These are phyloP conservation scores for Boletus edulis DNA, from an alignment of 768 basidiomycete genomes.

Conservation along the genomic window DNA sequence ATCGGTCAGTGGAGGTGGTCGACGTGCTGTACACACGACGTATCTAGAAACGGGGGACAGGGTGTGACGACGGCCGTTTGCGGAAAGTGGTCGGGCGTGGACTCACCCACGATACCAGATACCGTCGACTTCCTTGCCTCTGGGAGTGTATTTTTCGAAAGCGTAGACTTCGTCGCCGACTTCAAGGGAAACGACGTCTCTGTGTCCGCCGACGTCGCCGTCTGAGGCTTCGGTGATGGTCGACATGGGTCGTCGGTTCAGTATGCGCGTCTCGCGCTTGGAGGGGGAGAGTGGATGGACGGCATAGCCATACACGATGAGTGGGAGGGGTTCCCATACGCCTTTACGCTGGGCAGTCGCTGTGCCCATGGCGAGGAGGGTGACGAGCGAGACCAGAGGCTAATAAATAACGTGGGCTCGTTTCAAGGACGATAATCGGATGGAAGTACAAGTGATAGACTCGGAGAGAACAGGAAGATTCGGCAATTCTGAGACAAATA, in stretches of 20 bases:
- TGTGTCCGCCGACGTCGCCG: constrained; percentile 62
- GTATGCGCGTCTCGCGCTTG: constrained; percentile 68
- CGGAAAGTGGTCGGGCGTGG: not conserved
- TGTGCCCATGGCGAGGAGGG: constrained; percentile 15
- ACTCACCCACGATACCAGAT: constrained; percentile 95
- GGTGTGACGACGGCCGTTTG: not conserved
- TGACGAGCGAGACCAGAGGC: too few species aligned
- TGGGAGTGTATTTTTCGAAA: constrained; percentile 85
- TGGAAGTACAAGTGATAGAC: too few species aligned
- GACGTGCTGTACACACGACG: constrained; percentile 78
- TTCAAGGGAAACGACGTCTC: constrained; percentile 82
- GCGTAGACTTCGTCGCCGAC: constrained; percentile 97
- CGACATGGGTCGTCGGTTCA: constrained; percentile 39
- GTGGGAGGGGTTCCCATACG: constrained; percentile 62
- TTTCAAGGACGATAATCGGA: too few species aligned
- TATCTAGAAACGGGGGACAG: constrained; percentile 47
- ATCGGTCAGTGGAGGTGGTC: constrained; percentile 65
- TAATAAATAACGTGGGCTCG: too few species aligned
- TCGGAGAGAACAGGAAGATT: too few species aligned
- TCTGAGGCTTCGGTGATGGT: constrained; percentile 47
- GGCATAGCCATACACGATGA: constrained; percentile 89
- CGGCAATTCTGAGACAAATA: too few species aligned
- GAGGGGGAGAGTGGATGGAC: constrained; percentile 79
- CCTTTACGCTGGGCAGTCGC: constrained; percentile 36
- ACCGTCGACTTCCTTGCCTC: constrained; percentile 70